These are phyloP conservation scores for Metarhizium humberi DNA, from an alignment of 2,329 filamentous ascomycete genomes.

Conservation along the genomic window DNA sequence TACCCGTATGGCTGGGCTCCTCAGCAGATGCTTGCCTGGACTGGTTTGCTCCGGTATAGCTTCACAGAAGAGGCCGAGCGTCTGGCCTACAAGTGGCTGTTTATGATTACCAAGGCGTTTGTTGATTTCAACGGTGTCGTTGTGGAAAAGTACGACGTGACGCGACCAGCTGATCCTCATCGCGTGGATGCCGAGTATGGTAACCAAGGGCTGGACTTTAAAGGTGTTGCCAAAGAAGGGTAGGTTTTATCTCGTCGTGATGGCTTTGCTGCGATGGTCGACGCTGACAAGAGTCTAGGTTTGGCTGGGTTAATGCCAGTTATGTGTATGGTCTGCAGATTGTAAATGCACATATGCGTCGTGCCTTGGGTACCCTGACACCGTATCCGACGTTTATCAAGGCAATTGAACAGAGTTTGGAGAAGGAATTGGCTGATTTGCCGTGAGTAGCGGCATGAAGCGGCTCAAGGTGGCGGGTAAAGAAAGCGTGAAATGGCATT, in stretches of 20 bases:
- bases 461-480: background rate
- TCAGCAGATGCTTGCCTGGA: constrained; percentile 97
- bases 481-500: background rate
- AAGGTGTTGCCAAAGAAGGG: constrained; percentile 93
- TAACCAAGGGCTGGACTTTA: constrained; percentile 92
- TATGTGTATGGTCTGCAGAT: constrained; percentile 91
- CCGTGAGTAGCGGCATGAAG: background rate
- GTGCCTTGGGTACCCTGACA: constrained; percentile 79
- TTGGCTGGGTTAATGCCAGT: constrained; percentile 98
- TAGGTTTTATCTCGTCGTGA: constrained; percentile 38
- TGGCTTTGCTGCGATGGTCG: background rate
- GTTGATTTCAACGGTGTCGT: constrained; percentile 98
- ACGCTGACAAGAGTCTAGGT: constrained; percentile 42
- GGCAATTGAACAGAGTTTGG: constrained; percentile 48
- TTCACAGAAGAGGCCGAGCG: constrained; percentile 85
- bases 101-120: constrained; percentile 97
- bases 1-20: constrained; percentile 98
- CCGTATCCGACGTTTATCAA: constrained; percentile 75
- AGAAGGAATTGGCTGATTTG: constrained; percentile 41
- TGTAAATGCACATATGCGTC: constrained; percentile 78
- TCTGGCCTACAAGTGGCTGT: constrained; percentile 91
- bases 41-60: constrained; percentile 80
- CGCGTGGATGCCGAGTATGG: constrained; percentile 95
- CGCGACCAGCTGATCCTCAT: constrained; percentile 79
- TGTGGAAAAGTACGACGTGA: constrained; percentile 98